Evolutionary conservation across 441 rosid species (phyloP), one percentile per base, ranked within the genome.

Genomic region (Aleurites moluccanus): DNA sequence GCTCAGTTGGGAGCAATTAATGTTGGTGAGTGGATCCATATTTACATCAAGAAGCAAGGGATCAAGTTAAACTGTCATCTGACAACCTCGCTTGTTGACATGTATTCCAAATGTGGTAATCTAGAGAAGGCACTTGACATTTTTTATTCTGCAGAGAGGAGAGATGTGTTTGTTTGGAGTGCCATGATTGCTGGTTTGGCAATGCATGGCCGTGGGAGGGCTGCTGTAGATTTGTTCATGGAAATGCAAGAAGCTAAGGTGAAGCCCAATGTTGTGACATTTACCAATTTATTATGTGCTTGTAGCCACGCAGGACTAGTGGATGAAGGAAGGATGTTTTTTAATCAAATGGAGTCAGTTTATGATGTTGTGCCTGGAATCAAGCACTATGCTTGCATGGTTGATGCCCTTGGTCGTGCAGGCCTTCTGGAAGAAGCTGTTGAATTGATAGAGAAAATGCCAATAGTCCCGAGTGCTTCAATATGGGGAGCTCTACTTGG

Each of bases 401-500:
- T 90, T 64, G 94, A 91, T 81, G 83, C 85, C 56, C 91, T 91
- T 14, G 91, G 91, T 7, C 90, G 91, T 70, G 92, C 94, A 0
- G 97, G 97, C 67, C 81, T 72, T 77, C 68, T 91, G 2, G 86
- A 82, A 62, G 91, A 89, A 81, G 97, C 92, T 75, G 69, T 83
- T 67, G 80, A 86, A 66, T 80, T 91, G 47, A 87, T 87, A 50
- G 83, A 86, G 74, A 81, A 81, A 64, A 91, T 89, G 89, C 90
- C 94, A 23, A 77, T 86, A 75, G 69, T 35, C 50, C 90, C 91
- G 20, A 83, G 84, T 62, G 78, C 84, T 64, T 87, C 94, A 38
- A 88, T 84, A 3, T 90, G 92, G 92, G 97, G 93, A 27, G 95
- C 93, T 16, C 77, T 88, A 15, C 95, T 92, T 25, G 92, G 95